Conservation (phyloP, 2,329 filamentous ascomycete species). For the Alternaria ethzedia region DNA sequence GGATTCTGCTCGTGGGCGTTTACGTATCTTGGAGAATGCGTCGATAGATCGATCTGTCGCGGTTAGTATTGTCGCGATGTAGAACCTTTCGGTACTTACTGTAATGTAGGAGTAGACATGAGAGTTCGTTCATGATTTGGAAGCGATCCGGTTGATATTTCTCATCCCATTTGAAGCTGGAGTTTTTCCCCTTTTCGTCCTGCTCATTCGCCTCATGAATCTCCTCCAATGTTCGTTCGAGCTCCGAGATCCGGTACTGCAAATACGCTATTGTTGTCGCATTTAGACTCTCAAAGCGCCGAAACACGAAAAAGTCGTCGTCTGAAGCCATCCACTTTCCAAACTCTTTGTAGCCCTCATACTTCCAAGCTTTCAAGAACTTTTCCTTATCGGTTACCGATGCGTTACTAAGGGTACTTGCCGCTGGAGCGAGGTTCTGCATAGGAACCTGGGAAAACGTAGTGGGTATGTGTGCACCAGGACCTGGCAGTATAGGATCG, state of each 20-base stretch:
- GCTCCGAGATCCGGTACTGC: constrained; percentile 25
- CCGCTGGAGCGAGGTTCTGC: too few species aligned
- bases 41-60: too few species aligned
- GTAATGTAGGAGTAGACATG: not conserved
- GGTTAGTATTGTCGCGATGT: too few species aligned
- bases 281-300: constrained; percentile 35
- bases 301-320: constrained; percentile 39
- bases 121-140: constrained; percentile 22
- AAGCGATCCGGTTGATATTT: constrained; percentile 8
- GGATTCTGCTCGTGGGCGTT: not conserved
- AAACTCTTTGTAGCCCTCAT: constrained; percentile 33
- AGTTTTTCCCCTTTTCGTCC: constrained; percentile 8
- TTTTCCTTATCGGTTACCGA: not conserved
- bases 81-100: too few species aligned
- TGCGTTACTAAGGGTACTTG: too few species aligned
- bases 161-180: constrained; percentile 24
- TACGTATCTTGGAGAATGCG: too few species aligned
- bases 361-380: constrained; percentile 24
- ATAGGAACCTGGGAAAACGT: too few species aligned
- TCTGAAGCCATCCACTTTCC: constrained; percentile 39
- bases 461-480: too few species aligned
- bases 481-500: too few species aligned
- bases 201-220: not conserved
- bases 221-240: constrained; percentile 17
- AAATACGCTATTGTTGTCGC: constrained; percentile 30